A percentile compares a stretch with the other conserved stretches of the same genome.
Evolutionary conservation across 345 rosid genomes (phyloP).

Genomic region (Cardamine chenopodiifolia): DNA sequence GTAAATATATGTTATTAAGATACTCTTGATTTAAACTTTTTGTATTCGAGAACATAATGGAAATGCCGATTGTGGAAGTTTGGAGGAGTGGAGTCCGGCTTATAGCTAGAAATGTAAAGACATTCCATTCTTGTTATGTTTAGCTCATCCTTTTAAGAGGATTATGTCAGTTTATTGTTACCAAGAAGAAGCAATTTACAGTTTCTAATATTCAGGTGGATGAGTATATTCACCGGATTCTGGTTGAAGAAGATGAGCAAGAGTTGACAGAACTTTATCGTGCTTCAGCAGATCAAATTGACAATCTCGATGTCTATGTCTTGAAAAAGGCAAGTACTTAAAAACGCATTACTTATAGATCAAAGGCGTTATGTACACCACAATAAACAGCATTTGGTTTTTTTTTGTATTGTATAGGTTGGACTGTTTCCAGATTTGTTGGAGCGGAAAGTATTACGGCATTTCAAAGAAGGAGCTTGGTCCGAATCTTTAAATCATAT

Average conservation of each 20-base stretch:
- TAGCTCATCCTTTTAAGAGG: conserved; percentile 25
- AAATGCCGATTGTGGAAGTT: conserved; percentile 89
- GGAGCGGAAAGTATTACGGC: conserved; percentile 73
- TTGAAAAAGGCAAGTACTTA: conserved; percentile 56
- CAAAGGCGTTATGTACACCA: neutral
- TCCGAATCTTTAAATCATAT: conserved; percentile 55
- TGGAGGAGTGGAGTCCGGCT: conserved; percentile 85
- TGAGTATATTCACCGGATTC: conserved; percentile 73
- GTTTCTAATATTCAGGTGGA: conserved; percentile 61
- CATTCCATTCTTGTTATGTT: conserved; percentile 36
- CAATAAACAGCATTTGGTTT: neutral
- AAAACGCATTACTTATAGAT: neutral
- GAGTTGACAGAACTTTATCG: conserved; percentile 50
- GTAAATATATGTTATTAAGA: neutral
- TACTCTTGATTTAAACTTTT: neutral
- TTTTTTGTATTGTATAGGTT: conserved; percentile 51
- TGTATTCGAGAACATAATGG: conserved; percentile 62
- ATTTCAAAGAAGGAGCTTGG: conserved; percentile 76
- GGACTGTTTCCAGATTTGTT: conserved; percentile 83
- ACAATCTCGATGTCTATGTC: conserved; percentile 59
- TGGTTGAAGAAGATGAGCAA: conserved; percentile 81
- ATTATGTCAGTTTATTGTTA: conserved; percentile 1
- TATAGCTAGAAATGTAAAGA: conserved; percentile 78
- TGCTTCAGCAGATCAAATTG: conserved; percentile 60
- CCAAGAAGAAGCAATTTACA: conserved; percentile 19